Percentiles rank a stretch among this genome's conserved stretches.
phyloP scores from a whole-genome alignment of 805 yeast genomes.

The Sugiyamaella lignohabitans region DNA sequence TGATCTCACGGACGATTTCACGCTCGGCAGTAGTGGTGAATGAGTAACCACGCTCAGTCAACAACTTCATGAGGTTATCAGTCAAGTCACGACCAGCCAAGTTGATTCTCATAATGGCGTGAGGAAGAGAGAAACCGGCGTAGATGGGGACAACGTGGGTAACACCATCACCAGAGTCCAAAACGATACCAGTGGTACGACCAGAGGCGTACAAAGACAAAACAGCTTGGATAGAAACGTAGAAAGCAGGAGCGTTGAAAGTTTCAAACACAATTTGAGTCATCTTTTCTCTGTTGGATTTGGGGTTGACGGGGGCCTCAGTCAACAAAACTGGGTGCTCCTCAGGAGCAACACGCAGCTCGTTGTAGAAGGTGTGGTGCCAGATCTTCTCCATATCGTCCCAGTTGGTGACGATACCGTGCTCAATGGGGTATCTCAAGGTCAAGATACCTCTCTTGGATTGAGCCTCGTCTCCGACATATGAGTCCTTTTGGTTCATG shows the following conservation, averaged over 20 bases:
- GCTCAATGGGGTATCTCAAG: slow-evolving; percentile 65
- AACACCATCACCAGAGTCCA: slow-evolving; percentile 94
- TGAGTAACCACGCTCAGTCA: slow-evolving; percentile 63
- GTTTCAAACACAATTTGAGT: slow-evolving; percentile 66
- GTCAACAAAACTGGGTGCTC: slow-evolving; percentile 86
- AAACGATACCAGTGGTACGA: slow-evolving; percentile 79
- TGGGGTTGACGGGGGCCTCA: slow-evolving; percentile 81
- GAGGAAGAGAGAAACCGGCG: slow-evolving; percentile 76
- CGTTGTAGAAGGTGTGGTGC: slow-evolving; percentile 58
- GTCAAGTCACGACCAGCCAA: slow-evolving; percentile 86
- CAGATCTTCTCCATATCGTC: slow-evolving; percentile 77
- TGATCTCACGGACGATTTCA: slow-evolving; percentile 72
- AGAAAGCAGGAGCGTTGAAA: slow-evolving; percentile 70
- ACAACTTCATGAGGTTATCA: slow-evolving; percentile 58
- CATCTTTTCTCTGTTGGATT: slow-evolving; percentile 49
- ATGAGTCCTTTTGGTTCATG: slow-evolving; percentile 55
- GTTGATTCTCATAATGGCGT: slow-evolving; percentile 66
- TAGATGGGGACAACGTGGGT: slow-evolving; percentile 82
- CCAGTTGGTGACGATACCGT: slow-evolving; percentile 80
- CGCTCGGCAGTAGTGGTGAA: slow-evolving; percentile 69
- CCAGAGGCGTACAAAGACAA: slow-evolving; percentile 83
- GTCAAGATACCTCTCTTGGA: slow-evolving; percentile 69
- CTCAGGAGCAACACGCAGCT: slow-evolving; percentile 52
- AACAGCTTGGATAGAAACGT: slow-evolving; percentile 69
- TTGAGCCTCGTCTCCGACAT: slow-evolving; percentile 72